Evolutionary conservation across 345 rosid genomes (phyloP), one percentile per base, ranked within the genome.

Genomic region (Euclidium syriacum): DNA sequence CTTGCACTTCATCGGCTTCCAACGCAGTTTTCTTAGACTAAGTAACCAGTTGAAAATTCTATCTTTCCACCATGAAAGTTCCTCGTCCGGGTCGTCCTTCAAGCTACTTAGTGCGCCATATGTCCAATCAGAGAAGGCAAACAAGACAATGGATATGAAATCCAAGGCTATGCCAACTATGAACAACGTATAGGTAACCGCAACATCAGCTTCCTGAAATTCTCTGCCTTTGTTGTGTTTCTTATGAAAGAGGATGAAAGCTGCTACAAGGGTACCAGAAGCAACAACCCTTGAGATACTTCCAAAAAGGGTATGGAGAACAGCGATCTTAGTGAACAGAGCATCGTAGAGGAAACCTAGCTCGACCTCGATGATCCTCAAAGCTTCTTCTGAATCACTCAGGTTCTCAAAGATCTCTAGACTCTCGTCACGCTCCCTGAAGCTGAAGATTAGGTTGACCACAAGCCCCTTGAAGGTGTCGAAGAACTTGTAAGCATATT

Each of bases 271-370:
- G 1, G 68, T 50, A 2, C 65, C 39, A 7, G 57, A 57, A 3
- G 83, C 70, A 10, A 64, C 1, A 6, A 38, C 1, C 19, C 80
- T 69, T 15, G 62, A 74, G 7, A 75, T 0, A 44, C 42, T 47
- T 14, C 87, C 86, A 2, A 0, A 0, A 4, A 3, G 0, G 0
- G 84, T 73, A 36, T 77, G 86, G n/a, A 80, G 68, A 34, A 77
- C 76, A 4, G 52, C 44, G 0, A 68, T 79, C 61, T 86, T 84
- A 7, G 87, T 84, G 47, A 67, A 80, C 15, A 86, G 70, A 57
- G 78, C 83, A 43, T 82, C 86, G 18, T 86, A 86, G 14, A 82
- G 54, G 58, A 79, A 80, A 47, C 83, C 81, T 49, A 86, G 86
- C 67, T 86, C 95, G 4, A 78, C 66, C 57, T 80, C 83, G 11